These are phyloP conservation scores for Diaporthe sp. DNA, from an alignment of 2,329 filamentous ascomycete species.

Conservation along the genomic window DNA sequence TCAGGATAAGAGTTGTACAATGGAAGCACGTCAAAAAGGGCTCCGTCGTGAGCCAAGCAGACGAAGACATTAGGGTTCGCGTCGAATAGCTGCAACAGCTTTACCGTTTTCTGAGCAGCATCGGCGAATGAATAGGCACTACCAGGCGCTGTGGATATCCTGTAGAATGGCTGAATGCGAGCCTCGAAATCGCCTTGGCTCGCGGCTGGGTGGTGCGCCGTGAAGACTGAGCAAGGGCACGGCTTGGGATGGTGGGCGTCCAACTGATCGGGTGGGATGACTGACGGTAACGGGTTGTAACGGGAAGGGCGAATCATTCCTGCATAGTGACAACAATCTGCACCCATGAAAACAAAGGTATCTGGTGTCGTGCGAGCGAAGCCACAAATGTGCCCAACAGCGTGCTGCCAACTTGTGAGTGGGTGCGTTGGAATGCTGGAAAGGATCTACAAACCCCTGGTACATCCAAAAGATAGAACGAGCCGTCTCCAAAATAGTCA, in stretches of 20 bases:
- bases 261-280: neutral
- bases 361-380: constrained; percentile 9
- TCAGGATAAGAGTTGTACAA: neutral
- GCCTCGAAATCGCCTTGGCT: neutral
- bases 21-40: neutral
- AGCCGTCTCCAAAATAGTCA: constrained; percentile 11
- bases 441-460: neutral
- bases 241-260: neutral
- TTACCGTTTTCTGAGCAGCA: constrained; percentile 11
- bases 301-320: constrained; percentile 2
- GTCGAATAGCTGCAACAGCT: neutral
- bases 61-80: neutral
- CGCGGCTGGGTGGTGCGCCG: neutral
- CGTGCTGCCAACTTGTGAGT: constrained; percentile 9
- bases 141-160: neutral
- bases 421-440: too few species aligned
- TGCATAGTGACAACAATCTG: constrained; percentile 2
- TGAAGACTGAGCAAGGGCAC: neutral
- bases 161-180: neutral
- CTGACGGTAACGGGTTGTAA: neutral
- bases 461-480: constrained; percentile 16
- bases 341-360: constrained; percentile 2
- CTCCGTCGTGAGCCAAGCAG: constrained; percentile 1
- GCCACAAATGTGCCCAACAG: neutral
- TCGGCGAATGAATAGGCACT: neutral